Percentiles rank a stretch among this genome's conserved stretches.
Evolutionary conservation across 1,284 basidiomycete genomes (phyloP).

Genomic region (Malassezia obtusa): DNA sequence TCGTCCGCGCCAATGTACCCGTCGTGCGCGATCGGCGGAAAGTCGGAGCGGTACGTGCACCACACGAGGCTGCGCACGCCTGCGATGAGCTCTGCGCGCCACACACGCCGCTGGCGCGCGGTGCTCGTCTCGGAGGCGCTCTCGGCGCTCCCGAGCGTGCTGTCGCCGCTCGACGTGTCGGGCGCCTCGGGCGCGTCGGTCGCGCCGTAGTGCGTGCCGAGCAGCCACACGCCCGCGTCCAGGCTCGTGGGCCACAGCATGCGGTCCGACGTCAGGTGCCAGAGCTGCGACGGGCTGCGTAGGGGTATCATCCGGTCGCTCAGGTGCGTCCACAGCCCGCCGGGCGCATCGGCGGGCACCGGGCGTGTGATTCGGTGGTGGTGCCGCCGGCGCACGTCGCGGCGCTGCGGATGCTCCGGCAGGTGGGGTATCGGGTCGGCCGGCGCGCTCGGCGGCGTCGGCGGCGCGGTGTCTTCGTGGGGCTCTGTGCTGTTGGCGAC

Average conservation of each 20-base stretch:
- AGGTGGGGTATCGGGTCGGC: not conserved
- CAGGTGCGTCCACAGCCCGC: not conserved
- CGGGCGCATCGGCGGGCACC: not conserved
- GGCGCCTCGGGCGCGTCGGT: not conserved
- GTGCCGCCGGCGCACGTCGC: not conserved
- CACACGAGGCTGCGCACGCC: conserved; percentile 38
- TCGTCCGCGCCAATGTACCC: conserved; percentile 35
- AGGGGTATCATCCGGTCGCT: not conserved
- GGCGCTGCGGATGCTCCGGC: not conserved
- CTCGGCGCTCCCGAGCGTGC: too few relatives aligned
- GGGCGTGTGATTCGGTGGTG: not conserved
- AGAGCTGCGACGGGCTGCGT: not conserved
- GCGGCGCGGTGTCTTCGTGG: not conserved
- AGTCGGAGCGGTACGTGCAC: conserved; percentile 45
- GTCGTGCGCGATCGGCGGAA: conserved; percentile 39
- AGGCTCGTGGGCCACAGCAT: not conserved
- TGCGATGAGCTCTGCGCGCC: conserved; percentile 13
- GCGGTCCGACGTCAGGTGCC: conserved; percentile 6
- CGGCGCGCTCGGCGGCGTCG: not conserved
- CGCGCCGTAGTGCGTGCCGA: conserved; percentile 3
- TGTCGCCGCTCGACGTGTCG: not conserved
- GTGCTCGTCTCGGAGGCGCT: not conserved
- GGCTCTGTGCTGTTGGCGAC: conserved; percentile 7
- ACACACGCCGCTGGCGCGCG: not conserved
- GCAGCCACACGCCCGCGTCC: conserved; percentile 2